Base-by-base conservation (phyloP, 1,284 basidiomycete genomes). In the Apiotrichum laibachii region DNA sequence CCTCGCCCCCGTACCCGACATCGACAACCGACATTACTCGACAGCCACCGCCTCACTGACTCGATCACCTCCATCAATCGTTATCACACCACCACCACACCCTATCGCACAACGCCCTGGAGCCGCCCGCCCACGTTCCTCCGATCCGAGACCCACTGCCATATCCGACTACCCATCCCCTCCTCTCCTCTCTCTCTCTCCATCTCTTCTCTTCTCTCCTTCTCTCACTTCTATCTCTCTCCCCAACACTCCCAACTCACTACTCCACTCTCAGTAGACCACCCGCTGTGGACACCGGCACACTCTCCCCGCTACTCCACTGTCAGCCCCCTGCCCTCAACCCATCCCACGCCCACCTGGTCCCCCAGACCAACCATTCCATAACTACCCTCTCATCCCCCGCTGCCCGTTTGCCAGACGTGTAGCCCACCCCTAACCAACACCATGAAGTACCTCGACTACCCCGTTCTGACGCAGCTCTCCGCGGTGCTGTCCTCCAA, bases 371-470 rank as follows among this genome's bases (percentile, higher is more conserved):
- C n/a, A 44, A 49, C 33, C 49, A 50, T 22, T 22, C 12, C 33
- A 22, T 34, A 11, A 2, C 34, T 21, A n/a, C 33, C n/a, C 35
- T 4, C 43, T 47, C 11, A 22, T 11, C 13, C n/a, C 51, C 22
- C 42, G 40, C 26, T 46, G 42, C 40, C 34, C 51, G 40, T 53
- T 43, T 22, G 19, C 51, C 42, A 53, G 42, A 44, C 43, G 51
- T 31, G 51, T 43, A 53, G 51, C 21, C 9, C 26, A 31, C 42
- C 31, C 11, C 19, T 11, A 2, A 37, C 48, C 18, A 22, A n/a
- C 62, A 75, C 47, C 56, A 95, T 94, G 92, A 95, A 95, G 79
- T 95, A 88, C 80, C 89, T 95, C 71, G 90, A 94, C 75, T 85
- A 85, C 56, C 89, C 91, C 39, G 85, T 88, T 59, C 83, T 94